Evolutionary conservation across 108 stramenopile genomes (phyloP).

Genomic region (Skeletonema potamos): DNA sequence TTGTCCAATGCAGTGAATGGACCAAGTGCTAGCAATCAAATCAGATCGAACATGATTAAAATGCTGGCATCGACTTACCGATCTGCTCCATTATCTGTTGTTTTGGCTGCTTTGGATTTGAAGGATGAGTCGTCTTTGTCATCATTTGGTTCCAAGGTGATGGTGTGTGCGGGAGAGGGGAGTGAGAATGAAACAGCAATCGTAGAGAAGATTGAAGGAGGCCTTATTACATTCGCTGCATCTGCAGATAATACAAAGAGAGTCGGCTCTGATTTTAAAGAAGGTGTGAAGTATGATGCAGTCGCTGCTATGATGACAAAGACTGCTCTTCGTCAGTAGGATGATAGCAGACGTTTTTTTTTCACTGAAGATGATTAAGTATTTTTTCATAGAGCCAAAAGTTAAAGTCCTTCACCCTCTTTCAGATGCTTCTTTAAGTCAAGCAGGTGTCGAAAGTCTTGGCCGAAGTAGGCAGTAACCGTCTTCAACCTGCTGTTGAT

Average conservation of each 20-base stretch:
- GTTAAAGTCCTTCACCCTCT: background rate
- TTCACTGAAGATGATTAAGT: background rate
- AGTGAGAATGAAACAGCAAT: constrained; percentile 27
- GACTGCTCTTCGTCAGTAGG: constrained; percentile 32
- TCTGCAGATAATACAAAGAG: constrained; percentile 78
- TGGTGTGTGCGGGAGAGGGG: constrained; percentile 34
- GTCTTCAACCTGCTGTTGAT: constrained; percentile 88
- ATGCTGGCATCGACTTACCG: constrained; percentile 72
- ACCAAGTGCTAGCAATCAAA: constrained; percentile 29
- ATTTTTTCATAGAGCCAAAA: background rate
- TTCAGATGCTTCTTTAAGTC: constrained; percentile 19
- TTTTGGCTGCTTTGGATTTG: constrained; percentile 59
- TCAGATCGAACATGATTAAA: constrained; percentile 57
- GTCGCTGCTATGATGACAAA: constrained; percentile 46
- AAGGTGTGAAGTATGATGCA: constrained; percentile 42
- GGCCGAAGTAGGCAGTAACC: constrained; percentile 85
- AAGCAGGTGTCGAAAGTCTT: constrained; percentile 43
- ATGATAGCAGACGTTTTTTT: background rate
- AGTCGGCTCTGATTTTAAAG: constrained; percentile 43
- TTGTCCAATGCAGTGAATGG: constrained; percentile 44
- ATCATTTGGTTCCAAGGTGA: constrained; percentile 32
- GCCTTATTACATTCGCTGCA: constrained; percentile 60
- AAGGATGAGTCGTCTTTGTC: constrained; percentile 42
- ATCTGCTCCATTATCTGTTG: constrained; percentile 53
- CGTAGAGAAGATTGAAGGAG: constrained; percentile 52